A percentile compares a stretch with the other conserved stretches of the same genome.
Evolutionary conservation across 768 basidiomycete genomes (phyloP).

Genomic region (Boletus reticulatus): DNA sequence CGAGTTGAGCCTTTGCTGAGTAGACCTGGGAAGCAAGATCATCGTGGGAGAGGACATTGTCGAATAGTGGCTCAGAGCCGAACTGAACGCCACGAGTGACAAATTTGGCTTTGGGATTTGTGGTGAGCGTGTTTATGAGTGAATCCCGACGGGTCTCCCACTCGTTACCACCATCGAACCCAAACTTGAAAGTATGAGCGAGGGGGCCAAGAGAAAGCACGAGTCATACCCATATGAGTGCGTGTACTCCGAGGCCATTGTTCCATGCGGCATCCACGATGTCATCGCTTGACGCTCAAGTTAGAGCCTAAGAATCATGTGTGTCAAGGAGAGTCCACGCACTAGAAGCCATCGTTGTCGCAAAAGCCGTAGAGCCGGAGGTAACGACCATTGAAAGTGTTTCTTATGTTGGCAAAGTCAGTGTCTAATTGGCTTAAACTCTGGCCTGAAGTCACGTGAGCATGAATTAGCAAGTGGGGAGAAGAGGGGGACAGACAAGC

Average conservation of each 20-base stretch:
- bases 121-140: slow-evolving; percentile 50
- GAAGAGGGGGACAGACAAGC: slow-evolving; percentile 42
- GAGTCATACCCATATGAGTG: slow-evolving; percentile 65
- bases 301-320: slow-evolving; percentile 5
- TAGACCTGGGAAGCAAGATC: slow-evolving; percentile 52
- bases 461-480: neutral
- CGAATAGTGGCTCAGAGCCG: slow-evolving; percentile 69
- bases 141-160: slow-evolving; percentile 56
- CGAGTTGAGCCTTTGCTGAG: slow-evolving; percentile 47
- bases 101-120: slow-evolving; percentile 61
- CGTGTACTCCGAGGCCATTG: slow-evolving; percentile 68
- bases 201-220: neutral
- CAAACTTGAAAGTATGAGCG: slow-evolving; percentile 28
- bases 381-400: slow-evolving; percentile 61
- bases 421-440: slow-evolving; percentile 44
- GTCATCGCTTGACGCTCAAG: slow-evolving; percentile 41
- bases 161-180: slow-evolving; percentile 38
- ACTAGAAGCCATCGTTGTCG: slow-evolving; percentile 41
- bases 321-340: neutral
- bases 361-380: slow-evolving; percentile 50
- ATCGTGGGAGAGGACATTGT: slow-evolving; percentile 48
- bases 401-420: slow-evolving; percentile 61
- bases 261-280: slow-evolving; percentile 68
- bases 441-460: slow-evolving; percentile 46
- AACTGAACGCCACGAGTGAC: slow-evolving; percentile 67